Evolutionary conservation across 108 stramenopile species (phyloP), one percentile per base, ranked within the genome.

Genomic region (Cylindrotheca closterium): DNA sequence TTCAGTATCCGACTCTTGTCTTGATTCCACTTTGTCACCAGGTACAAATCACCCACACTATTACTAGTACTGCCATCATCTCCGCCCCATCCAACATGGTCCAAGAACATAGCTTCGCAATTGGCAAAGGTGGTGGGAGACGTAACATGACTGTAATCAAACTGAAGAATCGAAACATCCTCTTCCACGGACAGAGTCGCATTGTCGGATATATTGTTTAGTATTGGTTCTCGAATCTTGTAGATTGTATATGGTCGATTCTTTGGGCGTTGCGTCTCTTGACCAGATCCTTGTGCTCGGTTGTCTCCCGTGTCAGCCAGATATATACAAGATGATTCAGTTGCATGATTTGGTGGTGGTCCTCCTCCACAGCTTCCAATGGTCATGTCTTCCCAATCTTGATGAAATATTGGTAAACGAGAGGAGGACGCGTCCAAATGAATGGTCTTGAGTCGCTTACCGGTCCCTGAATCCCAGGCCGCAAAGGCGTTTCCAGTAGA

Each of bases 221-320:
- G 7, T 5, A 7, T n/a, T 51, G 51, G 51, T 51, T 51, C 51
- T 21, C 22, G 18, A 23, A 51, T n/a, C 22, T 51, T 51, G 51
- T 22, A 22, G 19, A 51, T 51, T 10, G 21, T n/a, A 51, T 51
- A 51, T 5, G 51, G 51, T 22, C 22, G 21, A n/a, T 51, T 51
- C 5, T 15, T 42, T 7, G 37, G 37, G 8, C 51, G 51, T 22
- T 51, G 21, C 7, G 21, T 51, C n/a, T 23, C 7, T 22, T n/a
- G 18, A n/a, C 51, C 51, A 25, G 34, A 27, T 4, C 23, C 25
- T 58, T 24, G 57, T 4, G 57, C 57, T 30, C 7, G 5, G 57
- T 58, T 58, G 57, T 58, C 57, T 10, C 57, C 57, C 57, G 57
- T 58, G 42, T 58, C 57, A 30, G 34, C 57, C 17, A 58, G 4